Evolutionary conservation across 805 yeast genomes (phyloP).

Genomic region (Metschnikowia continentalis): DNA sequence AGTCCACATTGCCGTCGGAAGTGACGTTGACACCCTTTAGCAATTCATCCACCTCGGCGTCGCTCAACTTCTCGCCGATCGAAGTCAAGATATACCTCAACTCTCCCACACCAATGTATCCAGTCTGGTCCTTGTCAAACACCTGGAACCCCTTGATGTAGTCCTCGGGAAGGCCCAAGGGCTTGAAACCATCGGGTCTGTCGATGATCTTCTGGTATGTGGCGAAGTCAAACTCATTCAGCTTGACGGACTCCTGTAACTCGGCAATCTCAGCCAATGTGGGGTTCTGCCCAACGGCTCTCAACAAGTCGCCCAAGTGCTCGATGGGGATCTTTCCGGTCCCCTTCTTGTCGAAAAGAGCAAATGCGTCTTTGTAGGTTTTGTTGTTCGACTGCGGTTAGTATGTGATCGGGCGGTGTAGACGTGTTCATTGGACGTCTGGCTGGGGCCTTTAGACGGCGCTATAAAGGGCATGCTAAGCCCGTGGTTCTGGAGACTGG

Average conservation of each 20-base stretch:
- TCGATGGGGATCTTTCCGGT: slow-evolving; percentile 84
- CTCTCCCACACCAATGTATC: slow-evolving; percentile 96
- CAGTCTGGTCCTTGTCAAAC: slow-evolving; percentile 92
- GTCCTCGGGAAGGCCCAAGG: slow-evolving; percentile 84
- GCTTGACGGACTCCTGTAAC: slow-evolving; percentile 38
- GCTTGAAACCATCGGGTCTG: slow-evolving; percentile 85
- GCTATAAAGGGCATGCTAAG: too few relatives aligned
- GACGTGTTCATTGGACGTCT: not conserved
- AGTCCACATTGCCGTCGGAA: slow-evolving; percentile 91
- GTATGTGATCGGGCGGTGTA: slow-evolving; percentile 2
- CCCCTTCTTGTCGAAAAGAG: slow-evolving; percentile 93
- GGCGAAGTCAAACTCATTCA: slow-evolving; percentile 62
- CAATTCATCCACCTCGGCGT: slow-evolving; percentile 91
- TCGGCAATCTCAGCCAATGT: slow-evolving; percentile 79
- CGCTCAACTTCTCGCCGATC: slow-evolving; percentile 89
- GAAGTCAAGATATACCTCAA: slow-evolving; percentile 91
- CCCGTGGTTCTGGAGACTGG: too few relatives aligned
- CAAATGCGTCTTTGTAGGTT: slow-evolving; percentile 84
- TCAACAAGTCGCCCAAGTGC: slow-evolving; percentile 83
- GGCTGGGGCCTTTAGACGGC: not conserved
- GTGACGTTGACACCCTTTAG: slow-evolving; percentile 93
- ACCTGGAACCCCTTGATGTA: slow-evolving; percentile 92
- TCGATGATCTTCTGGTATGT: slow-evolving; percentile 71
- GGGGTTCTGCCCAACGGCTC: slow-evolving; percentile 99
- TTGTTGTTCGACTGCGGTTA: slow-evolving; percentile 32